A percentile compares a stretch with the other conserved stretches of the same genome.
These are phyloP conservation scores for Abortiporus biennis DNA, from an alignment of 1,284 basidiomycete species.

Conservation along the genomic window DNA sequence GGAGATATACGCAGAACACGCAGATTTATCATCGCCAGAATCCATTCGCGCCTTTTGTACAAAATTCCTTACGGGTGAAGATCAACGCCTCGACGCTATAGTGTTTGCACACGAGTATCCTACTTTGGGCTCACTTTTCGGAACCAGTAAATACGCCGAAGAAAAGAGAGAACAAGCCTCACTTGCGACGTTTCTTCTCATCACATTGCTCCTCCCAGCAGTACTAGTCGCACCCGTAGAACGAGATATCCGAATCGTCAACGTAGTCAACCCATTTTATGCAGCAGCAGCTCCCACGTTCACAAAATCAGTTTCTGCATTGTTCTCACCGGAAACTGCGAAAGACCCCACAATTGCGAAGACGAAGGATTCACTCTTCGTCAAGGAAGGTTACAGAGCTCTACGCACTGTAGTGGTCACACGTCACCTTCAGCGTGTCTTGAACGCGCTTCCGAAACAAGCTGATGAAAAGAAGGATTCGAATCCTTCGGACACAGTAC, in stretches of 20 bases:
- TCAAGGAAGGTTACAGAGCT: conserved; percentile 58
- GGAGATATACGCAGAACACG: conserved; percentile 69
- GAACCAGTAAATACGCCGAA: conserved; percentile 22
- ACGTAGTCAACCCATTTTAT: conserved; percentile 80
- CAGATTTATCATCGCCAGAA: conserved; percentile 55
- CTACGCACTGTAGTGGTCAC: conserved; percentile 58
- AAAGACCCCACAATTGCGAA: conserved; percentile 1
- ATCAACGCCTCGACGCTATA: conserved; percentile 64
- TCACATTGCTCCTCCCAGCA: conserved; percentile 71
- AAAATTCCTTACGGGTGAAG: conserved; percentile 54
- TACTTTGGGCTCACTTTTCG: conserved; percentile 47
- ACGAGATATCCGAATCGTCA: conserved; percentile 78
- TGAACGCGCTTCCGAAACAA: conserved; percentile 65
- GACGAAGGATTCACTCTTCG: conserved; percentile 34
- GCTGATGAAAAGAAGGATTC: conserved; percentile 42
- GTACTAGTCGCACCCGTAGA: conserved; percentile 76
- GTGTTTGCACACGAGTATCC: conserved; percentile 71
- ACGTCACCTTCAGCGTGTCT: conserved; percentile 70
- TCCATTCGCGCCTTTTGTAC: conserved; percentile 65
- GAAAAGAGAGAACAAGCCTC: conserved; percentile 39
- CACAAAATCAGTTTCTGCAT: conserved; percentile 23
- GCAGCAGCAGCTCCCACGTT: conserved; percentile 60
- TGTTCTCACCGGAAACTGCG: conserved; percentile 11
- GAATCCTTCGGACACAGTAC: conserved; percentile 5
- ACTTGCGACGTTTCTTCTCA: conserved; percentile 71